Evolutionary conservation across 2,329 filamentous ascomycete species (phyloP).

Genomic region (Bipolaris bicolor): DNA sequence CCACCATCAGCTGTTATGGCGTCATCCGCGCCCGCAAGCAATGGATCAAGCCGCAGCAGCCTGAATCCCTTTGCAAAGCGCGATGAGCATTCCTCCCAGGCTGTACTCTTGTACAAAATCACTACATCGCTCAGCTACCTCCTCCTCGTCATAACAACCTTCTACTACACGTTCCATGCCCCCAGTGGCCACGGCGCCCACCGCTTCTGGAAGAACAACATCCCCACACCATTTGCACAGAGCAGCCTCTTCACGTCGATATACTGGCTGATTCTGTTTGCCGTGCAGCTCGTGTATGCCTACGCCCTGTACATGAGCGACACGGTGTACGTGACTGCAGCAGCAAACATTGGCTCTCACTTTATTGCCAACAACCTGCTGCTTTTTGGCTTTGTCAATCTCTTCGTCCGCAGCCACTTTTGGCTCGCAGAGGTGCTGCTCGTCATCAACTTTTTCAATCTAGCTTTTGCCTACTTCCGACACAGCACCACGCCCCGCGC

Average conservation of each 20-base stretch:
- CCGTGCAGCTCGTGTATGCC: conserved; percentile 78
- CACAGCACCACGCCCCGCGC: conserved; percentile 73
- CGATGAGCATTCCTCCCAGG: conserved; percentile 66
- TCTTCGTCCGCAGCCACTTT: conserved; percentile 80
- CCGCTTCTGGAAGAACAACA: conserved; percentile 78
- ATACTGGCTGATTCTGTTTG: conserved; percentile 79
- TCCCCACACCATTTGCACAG: conserved; percentile 75
- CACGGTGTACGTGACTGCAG: conserved; percentile 66
- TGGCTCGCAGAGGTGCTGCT: conserved; percentile 77
- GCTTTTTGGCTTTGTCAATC: conserved; percentile 79
- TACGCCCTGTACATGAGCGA: conserved; percentile 75
- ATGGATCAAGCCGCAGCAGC: conserved; percentile 48
- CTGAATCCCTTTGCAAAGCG: conserved; percentile 77
- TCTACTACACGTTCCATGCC: conserved; percentile 74
- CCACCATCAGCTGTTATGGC: conserved; percentile 1
- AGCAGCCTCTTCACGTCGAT: conserved; percentile 68
- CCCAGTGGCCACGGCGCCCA: conserved; percentile 65
- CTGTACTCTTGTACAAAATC: conserved; percentile 76
- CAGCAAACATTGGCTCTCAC: conserved; percentile 79
- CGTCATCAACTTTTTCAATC: conserved; percentile 81
- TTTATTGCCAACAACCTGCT: conserved; percentile 87
- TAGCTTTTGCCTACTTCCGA: conserved; percentile 79
- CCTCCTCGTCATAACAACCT: conserved; percentile 70
- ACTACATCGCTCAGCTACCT: conserved; percentile 77
- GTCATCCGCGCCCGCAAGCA: neutral